Evolutionary conservation across 305 asterid genomes (phyloP).

Genomic region (Fraxinus xanthoxyloides): DNA sequence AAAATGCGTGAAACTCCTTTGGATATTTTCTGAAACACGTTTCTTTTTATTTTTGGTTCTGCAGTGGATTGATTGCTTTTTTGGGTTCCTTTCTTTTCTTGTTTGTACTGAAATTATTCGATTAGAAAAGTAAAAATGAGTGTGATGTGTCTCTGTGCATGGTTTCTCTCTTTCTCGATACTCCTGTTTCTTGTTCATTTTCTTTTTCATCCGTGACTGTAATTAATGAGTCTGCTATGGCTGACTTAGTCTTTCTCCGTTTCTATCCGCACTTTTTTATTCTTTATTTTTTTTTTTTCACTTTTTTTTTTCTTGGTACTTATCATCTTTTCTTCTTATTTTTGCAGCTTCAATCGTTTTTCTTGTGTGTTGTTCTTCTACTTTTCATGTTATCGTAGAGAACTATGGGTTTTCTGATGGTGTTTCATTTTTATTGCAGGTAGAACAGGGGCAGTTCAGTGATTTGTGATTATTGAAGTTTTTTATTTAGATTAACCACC

Average conservation of each 20-base stretch:
- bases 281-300: neutral
- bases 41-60: slow-evolving; percentile 16
- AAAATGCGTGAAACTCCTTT: neutral
- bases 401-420: neutral
- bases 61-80: slow-evolving; percentile 11
- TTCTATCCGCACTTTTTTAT: neutral
- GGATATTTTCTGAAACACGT: slow-evolving; percentile 16
- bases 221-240: neutral
- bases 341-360: neutral
- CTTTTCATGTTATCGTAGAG: neutral
- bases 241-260: neutral
- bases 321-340: neutral
- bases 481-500: neutral
- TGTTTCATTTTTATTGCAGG: slow-evolving; percentile 4
- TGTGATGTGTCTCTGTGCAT: slow-evolving; percentile 43
- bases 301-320: neutral
- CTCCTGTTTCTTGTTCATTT: slow-evolving; percentile 28
- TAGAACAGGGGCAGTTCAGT: neutral
- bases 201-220: slow-evolving; percentile 24
- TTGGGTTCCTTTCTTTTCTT: slow-evolving; percentile 13
- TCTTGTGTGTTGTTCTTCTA: neutral
- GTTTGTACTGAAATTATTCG: neutral
- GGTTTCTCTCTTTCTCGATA: slow-evolving; percentile 19
- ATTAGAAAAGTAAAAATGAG: neutral
- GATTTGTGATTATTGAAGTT: neutral